Evolutionary conservation across 169 alveolate species (phyloP), one percentile per base, ranked within the genome.

Genomic region (Prorocentrum cordatum): DNA sequence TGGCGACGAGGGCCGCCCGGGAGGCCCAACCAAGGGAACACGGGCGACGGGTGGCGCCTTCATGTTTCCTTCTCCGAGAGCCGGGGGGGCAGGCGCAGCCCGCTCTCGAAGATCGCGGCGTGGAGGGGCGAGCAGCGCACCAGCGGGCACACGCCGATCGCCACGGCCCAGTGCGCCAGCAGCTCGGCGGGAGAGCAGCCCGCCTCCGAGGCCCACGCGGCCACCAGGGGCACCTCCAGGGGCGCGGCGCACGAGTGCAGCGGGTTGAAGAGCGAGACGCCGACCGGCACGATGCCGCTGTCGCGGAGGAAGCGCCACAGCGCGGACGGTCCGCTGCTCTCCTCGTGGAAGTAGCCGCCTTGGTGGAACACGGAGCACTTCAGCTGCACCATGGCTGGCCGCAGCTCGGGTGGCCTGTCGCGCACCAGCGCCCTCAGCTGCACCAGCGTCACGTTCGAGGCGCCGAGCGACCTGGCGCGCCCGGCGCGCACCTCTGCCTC

Each of bases 301-400:
- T 18, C 31, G 4, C 45, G 85, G 39, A 73, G 18, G 26, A 33
- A 33, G 27, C 22, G 33, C 85, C 85, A 73, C 58, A 73, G 31
- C 18, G 27, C 1, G 27, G 62, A 1, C 3, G n/a, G 62, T 1
- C 70, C 35, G 20, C 71, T 20, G 3, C 71, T 24, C 5, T 50
- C 32, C 3, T 73, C 87, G 12, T 58, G 26, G 45, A 59, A 77
- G n/a, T 59, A 77, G 27, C 87, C 72, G 35, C 85, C 85, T 73
- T 73, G 85, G 27, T 73, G 85, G 58, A 73, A 73, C 29, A 54
- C 18, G 38, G 85, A 73, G 36, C 85, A 73, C 42, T 73, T 73
- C 38, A 73, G 64, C 58, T 73, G 85, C 26, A 73, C 85, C 50
- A 73, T 45, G 27, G 85, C 85, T 5, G 85, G 85, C 85, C 85